These are phyloP conservation scores for Diophrys sp. DNA, from an alignment of 73 alveolate species.

Conservation along the genomic window DNA sequence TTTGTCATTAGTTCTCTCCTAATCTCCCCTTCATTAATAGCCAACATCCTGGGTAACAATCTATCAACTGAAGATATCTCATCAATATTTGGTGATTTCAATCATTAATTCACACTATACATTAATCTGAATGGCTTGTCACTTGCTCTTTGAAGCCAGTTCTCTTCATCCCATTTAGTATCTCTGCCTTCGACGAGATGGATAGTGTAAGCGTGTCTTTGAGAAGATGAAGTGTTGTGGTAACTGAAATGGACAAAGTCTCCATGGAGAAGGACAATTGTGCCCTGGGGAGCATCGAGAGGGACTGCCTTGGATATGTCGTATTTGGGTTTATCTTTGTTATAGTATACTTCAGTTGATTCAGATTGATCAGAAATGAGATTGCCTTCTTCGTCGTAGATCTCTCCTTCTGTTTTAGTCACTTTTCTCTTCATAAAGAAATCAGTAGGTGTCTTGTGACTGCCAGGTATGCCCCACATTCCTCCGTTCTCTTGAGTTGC, in stretches of 20 bases:
- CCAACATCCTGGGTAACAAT: too few species aligned
- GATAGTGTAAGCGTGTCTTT: constrained; percentile 84
- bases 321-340: constrained; percentile 25
- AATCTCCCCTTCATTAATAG: too few species aligned
- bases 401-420: background rate
- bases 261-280: constrained; percentile 77
- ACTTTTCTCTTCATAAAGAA: constrained; percentile 8
- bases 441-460: constrained; percentile 45
- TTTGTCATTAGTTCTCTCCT: too few species aligned
- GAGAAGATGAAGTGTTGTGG: constrained; percentile 50
- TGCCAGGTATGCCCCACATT: constrained; percentile 70
- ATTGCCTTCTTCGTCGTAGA: background rate
- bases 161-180: constrained; percentile 50
- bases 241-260: constrained; percentile 67
- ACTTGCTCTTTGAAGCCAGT: constrained; percentile 71
- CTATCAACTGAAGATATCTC: too few species aligned
- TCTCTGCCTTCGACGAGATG: constrained; percentile 66
- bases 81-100: too few species aligned
- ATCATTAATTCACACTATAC: background rate
- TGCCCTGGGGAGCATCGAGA: constrained; percentile 67
- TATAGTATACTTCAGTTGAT: background rate
- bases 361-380: background rate
- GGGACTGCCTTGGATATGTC: constrained; percentile 58
- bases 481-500: constrained; percentile 61
- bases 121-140: constrained; percentile 60